phyloP scores from a whole-genome alignment of 306 rosid genomes.

The Vicia faba region DNA sequence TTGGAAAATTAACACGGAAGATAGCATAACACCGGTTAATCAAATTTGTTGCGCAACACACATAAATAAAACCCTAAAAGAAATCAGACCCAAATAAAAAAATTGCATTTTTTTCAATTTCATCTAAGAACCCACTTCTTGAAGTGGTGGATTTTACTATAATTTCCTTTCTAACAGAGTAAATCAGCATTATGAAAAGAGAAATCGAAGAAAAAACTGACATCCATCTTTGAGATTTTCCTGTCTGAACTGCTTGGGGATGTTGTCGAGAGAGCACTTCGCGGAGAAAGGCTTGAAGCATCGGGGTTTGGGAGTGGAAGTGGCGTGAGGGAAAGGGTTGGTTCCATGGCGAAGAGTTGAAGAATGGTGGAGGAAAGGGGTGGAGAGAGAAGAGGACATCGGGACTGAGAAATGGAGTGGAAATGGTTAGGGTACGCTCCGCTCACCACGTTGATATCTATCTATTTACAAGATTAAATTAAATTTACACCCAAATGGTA shows the following conservation, averaged over 20 bases:
- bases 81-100: background rate
- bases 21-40: too few species aligned
- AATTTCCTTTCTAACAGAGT: too few species aligned
- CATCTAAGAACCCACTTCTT: background rate
- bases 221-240: conserved; percentile 91
- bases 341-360: conserved; percentile 47
- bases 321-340: conserved; percentile 39
- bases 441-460: background rate
- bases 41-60: too few species aligned
- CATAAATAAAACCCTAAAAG: too few species aligned
- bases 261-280: conserved; percentile 57
- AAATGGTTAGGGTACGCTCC: background rate
- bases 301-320: conserved; percentile 33
- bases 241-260: conserved; percentile 80
- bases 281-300: conserved; percentile 46
- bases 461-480: too few species aligned
- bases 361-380: conserved; percentile 36
- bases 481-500: too few species aligned
- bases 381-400: conserved; percentile 55
- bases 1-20: too few species aligned
- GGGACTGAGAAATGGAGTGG: conserved; percentile 26
- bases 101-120: conserved; percentile 4
- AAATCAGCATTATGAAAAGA: background rate
- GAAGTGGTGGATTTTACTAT: too few species aligned
- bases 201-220: conserved; percentile 44